Evolutionary conservation across 495 filamentous ascomycete species (phyloP), one percentile per base, ranked within the genome.

Genomic region (Penicillium subrubescens): DNA sequence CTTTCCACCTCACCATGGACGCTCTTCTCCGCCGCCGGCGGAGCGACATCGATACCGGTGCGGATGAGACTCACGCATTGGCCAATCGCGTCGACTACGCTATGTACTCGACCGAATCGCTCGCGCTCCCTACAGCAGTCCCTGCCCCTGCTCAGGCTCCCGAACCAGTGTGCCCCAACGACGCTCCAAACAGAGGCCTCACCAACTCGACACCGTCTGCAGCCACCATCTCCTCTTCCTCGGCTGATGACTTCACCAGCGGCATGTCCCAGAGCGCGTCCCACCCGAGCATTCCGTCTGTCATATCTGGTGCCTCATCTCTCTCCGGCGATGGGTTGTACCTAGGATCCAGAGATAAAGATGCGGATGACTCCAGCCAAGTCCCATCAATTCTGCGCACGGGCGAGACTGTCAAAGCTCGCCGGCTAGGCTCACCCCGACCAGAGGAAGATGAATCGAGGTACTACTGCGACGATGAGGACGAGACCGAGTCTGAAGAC

Each of bases 281-380:
- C 17, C 88, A 92, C 65, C 90, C 90, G 15, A 92, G 90, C 46
- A 83, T 93, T 7, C 90, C 90, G 3, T 90, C 90, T 43, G 83
- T 93, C 7, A 80, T 92, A 15, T 92, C 90, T 34, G 87, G 89
- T n/a, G 89, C 89, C n/a, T 91, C 90, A 31, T 93, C 90, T n/a
- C 77, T 92, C 21, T 92, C 88, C 21, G 87, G 73, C n/a, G 77
- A 80, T 65, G 74, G 75, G 3, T 44, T 64, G 5, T 67, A 67
- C 39, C 54, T 60, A 7, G 62, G 67, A 10, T 56, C 29, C 53
- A 71, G 71, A 56, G 76, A 73, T 34, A 72, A 68, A 39, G 70
- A 75, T 15, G 65, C 70, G 31, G 75, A 79, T 17, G 77, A 76
- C 12, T 33, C 71, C 11, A 62, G 67, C 7, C 63, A 71, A 27